These are phyloP conservation scores for Fusarium keratoplasticum DNA, from an alignment of 2,329 filamentous ascomycete species.

Conservation along the genomic window DNA sequence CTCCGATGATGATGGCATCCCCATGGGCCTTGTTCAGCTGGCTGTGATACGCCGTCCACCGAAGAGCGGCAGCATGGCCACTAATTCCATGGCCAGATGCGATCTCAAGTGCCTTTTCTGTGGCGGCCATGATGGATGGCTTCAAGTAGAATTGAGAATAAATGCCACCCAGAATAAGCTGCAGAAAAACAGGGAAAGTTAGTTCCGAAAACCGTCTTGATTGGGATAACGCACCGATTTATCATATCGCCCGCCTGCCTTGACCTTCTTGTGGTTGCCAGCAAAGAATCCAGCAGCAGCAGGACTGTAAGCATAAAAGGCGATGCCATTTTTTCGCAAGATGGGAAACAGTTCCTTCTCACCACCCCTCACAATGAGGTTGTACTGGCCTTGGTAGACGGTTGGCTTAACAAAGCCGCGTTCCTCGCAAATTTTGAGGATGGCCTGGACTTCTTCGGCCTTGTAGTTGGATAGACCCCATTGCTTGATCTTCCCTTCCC, in stretches of 20 bases:
- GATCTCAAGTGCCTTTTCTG: conserved; percentile 40
- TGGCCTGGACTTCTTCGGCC: conserved; percentile 56
- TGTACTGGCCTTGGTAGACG: conserved; percentile 63
- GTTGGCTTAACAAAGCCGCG: conserved; percentile 55
- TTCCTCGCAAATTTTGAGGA: conserved; percentile 56
- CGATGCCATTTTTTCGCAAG: conserved; percentile 54
- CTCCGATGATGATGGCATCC: conserved; percentile 53
- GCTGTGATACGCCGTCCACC: conserved; percentile 55
- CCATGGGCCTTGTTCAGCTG: conserved; percentile 45
- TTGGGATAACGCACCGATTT: conserved; percentile 30
- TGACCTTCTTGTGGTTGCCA: conserved; percentile 37
- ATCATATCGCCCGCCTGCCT: conserved; percentile 41
- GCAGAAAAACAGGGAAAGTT: neutral
- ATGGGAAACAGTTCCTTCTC: conserved; percentile 58
- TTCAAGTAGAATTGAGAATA: conserved; percentile 45
- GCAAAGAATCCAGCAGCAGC: conserved; percentile 41
- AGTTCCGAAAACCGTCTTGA: neutral
- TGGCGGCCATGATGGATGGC: conserved; percentile 43
- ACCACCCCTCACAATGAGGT: conserved; percentile 54
- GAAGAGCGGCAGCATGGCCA: conserved; percentile 54
- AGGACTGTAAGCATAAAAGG: conserved; percentile 57
- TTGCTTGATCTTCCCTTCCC: conserved; percentile 56
- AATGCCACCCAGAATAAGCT: conserved; percentile 33
- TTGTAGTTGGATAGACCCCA: conserved; percentile 62
- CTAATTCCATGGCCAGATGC: conserved; percentile 50